Conservation (phyloP, 768 basidiomycete genomes). For the Mycena filopes region DNA sequence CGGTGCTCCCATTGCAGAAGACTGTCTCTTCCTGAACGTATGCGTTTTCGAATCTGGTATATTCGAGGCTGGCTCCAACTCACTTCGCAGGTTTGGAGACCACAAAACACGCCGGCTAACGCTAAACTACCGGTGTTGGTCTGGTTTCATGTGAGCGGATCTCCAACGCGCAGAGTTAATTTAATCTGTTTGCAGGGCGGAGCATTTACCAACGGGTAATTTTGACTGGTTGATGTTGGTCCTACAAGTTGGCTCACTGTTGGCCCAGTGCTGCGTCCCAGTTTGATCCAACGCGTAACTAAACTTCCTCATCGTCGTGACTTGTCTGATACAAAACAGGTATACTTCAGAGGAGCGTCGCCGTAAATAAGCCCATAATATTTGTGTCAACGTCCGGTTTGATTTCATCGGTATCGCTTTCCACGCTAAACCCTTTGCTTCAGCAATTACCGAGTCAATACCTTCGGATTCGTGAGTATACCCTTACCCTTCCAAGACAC, state of each 20-base stretch:
- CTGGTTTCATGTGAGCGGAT: slow-evolving; percentile 47
- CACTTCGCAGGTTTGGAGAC: slow-evolving; percentile 48
- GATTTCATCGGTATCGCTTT: too few relatives aligned
- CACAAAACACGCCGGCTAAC: slow-evolving; percentile 38
- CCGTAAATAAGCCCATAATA: slow-evolving; percentile 62
- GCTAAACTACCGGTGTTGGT: slow-evolving; percentile 50
- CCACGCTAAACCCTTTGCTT: not conserved
- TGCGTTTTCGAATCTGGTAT: too few relatives aligned
- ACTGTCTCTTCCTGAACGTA: slow-evolving; percentile 67
- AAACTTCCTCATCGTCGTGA: slow-evolving; percentile 11
- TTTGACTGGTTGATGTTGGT: too few relatives aligned
- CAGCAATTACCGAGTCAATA: slow-evolving; percentile 69
- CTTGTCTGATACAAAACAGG: slow-evolving; percentile 40
- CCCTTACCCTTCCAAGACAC: not conserved
- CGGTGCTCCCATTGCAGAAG: slow-evolving; percentile 59
- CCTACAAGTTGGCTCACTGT: not conserved
- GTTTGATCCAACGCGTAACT: slow-evolving; percentile 59
- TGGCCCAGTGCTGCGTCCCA: slow-evolving; percentile 54
- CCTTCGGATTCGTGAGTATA: slow-evolving; percentile 63
- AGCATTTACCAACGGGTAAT: slow-evolving; percentile 48
- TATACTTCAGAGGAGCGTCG: slow-evolving; percentile 59
- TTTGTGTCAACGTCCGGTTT: slow-evolving; percentile 64
- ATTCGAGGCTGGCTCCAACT: not conserved
- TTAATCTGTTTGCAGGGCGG: slow-evolving; percentile 52
- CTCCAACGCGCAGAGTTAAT: not conserved